A percentile compares a stretch with the other conserved stretches of the same genome.
These are phyloP conservation scores for Aspergillus oerlinghausenensis DNA, from an alignment of 2,329 filamentous ascomycete genomes.

Conservation along the genomic window DNA sequence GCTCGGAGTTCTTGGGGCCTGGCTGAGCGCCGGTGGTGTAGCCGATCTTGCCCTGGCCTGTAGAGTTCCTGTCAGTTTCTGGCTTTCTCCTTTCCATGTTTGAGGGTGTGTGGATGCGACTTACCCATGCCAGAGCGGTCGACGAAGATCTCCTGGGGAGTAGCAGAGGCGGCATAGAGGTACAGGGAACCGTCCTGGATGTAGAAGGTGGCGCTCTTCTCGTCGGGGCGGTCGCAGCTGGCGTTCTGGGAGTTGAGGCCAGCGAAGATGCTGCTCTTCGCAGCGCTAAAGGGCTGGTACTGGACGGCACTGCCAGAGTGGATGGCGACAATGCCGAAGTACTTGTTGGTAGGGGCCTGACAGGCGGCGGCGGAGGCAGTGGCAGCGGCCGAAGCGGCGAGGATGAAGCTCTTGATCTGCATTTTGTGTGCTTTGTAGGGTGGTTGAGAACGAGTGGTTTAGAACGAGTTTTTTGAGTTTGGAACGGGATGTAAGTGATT, in stretches of 20 bases:
- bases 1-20: conserved; percentile 42
- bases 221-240: conserved; percentile 39
- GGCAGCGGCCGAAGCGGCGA: conserved; percentile 29
- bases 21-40: conserved; percentile 48
- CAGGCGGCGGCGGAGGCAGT: conserved; percentile 20
- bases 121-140: conserved; percentile 58
- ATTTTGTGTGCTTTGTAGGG: conserved; percentile 15
- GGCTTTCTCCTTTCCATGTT: neutral
- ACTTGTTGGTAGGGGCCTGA: too few relatives aligned
- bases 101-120: conserved; percentile 11
- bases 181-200: conserved; percentile 45
- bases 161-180: conserved; percentile 45
- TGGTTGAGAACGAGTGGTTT: neutral
- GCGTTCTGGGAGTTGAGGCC: conserved; percentile 45
- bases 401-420: conserved; percentile 24
- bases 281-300: conserved; percentile 44
- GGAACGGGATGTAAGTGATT: neutral
- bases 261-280: conserved; percentile 42
- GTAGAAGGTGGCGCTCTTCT: conserved; percentile 48
- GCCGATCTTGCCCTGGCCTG: conserved; percentile 51
- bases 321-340: conserved; percentile 49
- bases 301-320: conserved; percentile 50
- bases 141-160: conserved; percentile 48
- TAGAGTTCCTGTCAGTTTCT: conserved; percentile 5
- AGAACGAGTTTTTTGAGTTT: neutral